Evolutionary conservation across 495 filamentous ascomycete species (phyloP), one percentile per base, ranked within the genome.

Genomic region (Neurospora tetrasperma): DNA sequence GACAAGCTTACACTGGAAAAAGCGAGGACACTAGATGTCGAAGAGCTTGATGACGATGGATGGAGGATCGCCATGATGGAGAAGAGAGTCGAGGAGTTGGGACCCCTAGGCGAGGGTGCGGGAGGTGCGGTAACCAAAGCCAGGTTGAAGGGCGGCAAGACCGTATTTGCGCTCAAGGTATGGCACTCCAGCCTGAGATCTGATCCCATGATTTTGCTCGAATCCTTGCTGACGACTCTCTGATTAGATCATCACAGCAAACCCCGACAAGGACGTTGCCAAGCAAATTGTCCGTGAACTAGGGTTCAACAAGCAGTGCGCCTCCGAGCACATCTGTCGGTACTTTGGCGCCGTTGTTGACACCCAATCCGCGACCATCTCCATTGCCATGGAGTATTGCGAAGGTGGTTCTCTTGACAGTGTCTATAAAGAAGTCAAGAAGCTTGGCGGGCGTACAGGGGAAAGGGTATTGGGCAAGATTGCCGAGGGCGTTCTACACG

Each of bases 381-480:
- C 92, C 62, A 99, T 99, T 80, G 94, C 94, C 38, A 99, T 99
- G 96, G 96, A 99, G 79, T 98, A 97, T 79, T 99, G 96, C 80
- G 96, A 98, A 81, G 96, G 96, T 70, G 96, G 96, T 41, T 96
- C 92, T 70, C 88, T 99, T 42, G 93, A 99, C 82, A 93, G 91
- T 78, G 94, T 99, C 76, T 99, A 98, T 85, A 93, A 93, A 74
- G 95, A 98, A 82, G 93, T 99, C 70, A 97, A 97, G 84, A 92
- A 93, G 76, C 89, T 97, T 7, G 94, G 94, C 46, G 96, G 96
- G 3, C 90, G 96, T 20, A 98, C 95, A 0, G 96, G 96, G 73
- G 96, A 99, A 83, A 98, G 98, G 78, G 96, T 99, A 9, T 85
- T 99, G n/a, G 96, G 96, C 69, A 99, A 98, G 84, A 91, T 98